Conservation (phyloP, 2,329 filamentous ascomycete genomes). For the Fusarium vanettenii region DNA sequence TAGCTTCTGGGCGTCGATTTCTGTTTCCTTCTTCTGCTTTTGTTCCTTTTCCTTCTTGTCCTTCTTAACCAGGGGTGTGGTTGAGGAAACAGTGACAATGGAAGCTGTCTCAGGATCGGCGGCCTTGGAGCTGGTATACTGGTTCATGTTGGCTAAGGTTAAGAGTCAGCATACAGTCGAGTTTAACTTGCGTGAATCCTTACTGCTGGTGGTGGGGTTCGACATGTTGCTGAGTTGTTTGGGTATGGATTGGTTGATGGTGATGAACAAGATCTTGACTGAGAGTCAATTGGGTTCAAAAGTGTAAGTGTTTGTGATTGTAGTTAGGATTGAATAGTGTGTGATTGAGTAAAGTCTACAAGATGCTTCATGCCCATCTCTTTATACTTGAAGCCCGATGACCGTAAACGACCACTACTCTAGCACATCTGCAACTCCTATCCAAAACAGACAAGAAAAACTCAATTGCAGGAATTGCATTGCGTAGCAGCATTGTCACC, state of each 20-base stretch:
- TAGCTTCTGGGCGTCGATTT: slow-evolving; percentile 40
- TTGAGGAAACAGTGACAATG: slow-evolving; percentile 40
- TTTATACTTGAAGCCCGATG: slow-evolving; percentile 37
- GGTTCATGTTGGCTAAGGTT: slow-evolving; percentile 19
- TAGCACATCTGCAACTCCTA: not conserved
- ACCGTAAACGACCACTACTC: not conserved
- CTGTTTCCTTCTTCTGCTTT: slow-evolving; percentile 18
- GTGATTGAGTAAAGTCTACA: slow-evolving; percentile 17
- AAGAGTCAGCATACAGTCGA: slow-evolving; percentile 5
- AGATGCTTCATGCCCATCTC: not conserved
- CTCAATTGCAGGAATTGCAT: not conserved
- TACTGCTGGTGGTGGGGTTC: slow-evolving; percentile 33
- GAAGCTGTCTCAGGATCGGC: slow-evolving; percentile 42
- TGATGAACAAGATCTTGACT: not conserved
- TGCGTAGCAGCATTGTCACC: slow-evolving; percentile 19
- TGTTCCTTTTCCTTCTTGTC: slow-evolving; percentile 18
- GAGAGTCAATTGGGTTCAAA: slow-evolving; percentile 9
- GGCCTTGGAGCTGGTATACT: slow-evolving; percentile 19
- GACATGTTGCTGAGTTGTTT: slow-evolving; percentile 15
- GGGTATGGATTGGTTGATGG: not conserved
- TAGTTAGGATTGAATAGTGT: slow-evolving; percentile 9
- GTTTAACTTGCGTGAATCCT: not conserved
- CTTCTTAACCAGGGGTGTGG: slow-evolving; percentile 39
- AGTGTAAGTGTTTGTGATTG: not conserved
- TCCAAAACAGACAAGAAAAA: not conserved